phyloP scores from a whole-genome alignment of 768 basidiomycete species.

The Auriscalpium orientale region DNA sequence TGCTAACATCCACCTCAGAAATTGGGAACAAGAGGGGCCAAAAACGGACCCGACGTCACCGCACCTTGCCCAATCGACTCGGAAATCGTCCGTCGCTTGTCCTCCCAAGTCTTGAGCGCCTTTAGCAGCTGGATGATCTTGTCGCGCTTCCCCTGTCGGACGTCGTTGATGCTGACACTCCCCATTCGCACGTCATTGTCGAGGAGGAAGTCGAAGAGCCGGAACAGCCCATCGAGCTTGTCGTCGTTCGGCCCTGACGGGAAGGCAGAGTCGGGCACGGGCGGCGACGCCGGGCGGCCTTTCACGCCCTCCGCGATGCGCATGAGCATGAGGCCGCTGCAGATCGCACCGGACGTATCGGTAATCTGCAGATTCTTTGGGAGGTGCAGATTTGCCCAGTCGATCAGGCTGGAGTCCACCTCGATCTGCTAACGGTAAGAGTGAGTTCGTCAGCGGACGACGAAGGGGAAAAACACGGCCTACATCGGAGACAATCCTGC shows the following conservation, averaged over 20 bases:
- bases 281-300: constrained; percentile 54
- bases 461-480: constrained; percentile 4
- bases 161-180: constrained; percentile 88
- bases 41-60: constrained; percentile 22
- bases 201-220: constrained; percentile 85
- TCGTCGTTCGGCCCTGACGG: constrained; percentile 61
- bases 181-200: constrained; percentile 92
- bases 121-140: constrained; percentile 76
- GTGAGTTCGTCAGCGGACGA: neutral
- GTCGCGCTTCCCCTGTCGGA: constrained; percentile 72
- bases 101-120: constrained; percentile 75
- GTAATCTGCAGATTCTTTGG: constrained; percentile 54
- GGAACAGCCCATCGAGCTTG: constrained; percentile 80
- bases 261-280: constrained; percentile 76
- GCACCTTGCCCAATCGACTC: constrained; percentile 37
- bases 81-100: constrained; percentile 53
- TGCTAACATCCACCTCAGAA: too few species aligned
- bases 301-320: constrained; percentile 81
- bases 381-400: constrained; percentile 86
- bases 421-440: constrained; percentile 8
- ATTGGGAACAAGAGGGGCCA: constrained; percentile 6
- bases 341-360: constrained; percentile 36
- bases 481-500: constrained; percentile 31
- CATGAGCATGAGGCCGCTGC: constrained; percentile 70
- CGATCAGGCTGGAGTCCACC: constrained; percentile 52